A percentile compares a stretch with the other conserved stretches of the same genome.
These are phyloP conservation scores for Boletus edulis DNA, from an alignment of 768 basidiomycete species.

Conservation along the genomic window DNA sequence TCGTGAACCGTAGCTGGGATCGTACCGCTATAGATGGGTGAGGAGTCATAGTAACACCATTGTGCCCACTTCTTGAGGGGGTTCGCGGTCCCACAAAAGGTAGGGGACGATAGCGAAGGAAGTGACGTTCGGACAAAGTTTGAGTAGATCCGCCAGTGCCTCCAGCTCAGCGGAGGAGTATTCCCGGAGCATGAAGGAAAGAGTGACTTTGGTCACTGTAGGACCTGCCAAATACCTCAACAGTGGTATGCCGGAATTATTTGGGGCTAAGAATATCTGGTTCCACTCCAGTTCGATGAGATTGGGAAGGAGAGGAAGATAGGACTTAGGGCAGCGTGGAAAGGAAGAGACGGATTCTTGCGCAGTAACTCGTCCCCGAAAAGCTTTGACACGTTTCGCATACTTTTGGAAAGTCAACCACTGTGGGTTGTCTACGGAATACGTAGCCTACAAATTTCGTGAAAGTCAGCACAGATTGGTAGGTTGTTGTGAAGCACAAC, in stretches of 20 bases:
- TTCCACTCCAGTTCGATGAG: constrained; percentile 15
- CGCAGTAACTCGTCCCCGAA: not conserved
- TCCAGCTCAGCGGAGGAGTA: constrained; percentile 6
- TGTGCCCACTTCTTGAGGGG: not conserved
- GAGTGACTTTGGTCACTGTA: constrained; percentile 5
- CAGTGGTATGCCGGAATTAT: constrained; percentile 10
- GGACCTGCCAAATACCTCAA: constrained; percentile 12
- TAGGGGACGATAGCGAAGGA: constrained; percentile 11
- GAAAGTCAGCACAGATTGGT: not conserved
- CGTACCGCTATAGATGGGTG: too few species aligned
- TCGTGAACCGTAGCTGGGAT: too few species aligned
- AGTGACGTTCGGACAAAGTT: constrained; percentile 19
- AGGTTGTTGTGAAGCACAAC: not conserved
- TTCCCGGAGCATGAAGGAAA: constrained; percentile 12
- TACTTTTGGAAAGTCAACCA: constrained; percentile 22
- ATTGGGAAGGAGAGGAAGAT: constrained; percentile 24
- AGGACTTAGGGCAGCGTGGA: constrained; percentile 3
- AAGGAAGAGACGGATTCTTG: constrained; percentile 3
- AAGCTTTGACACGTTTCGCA: constrained; percentile 19
- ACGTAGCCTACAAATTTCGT: too few species aligned
- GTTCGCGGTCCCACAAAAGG: constrained; percentile 5
- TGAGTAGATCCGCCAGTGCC: constrained; percentile 12
- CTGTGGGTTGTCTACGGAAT: constrained; percentile 7
- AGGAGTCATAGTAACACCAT: too few species aligned
- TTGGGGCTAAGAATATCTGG: not conserved